Conservation (phyloP, 2,329 filamentous ascomycete species). For the Trichoderma asperellum region DNA sequence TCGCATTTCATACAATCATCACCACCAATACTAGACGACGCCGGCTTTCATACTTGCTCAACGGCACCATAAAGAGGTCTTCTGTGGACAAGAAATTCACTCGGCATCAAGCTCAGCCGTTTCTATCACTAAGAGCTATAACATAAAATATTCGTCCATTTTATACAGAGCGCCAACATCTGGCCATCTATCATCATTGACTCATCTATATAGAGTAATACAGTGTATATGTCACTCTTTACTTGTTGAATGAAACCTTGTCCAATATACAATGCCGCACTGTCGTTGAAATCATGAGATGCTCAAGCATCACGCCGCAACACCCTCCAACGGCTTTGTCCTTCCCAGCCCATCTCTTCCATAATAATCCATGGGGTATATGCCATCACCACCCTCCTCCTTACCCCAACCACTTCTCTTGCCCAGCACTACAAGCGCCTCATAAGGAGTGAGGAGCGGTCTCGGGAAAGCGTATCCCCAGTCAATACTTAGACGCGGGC, state of each 20-base stretch:
- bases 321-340: slow-evolving; percentile 58
- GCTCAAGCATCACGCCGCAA: slow-evolving; percentile 29
- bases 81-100: background rate
- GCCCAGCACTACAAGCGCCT: slow-evolving; percentile 88
- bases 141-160: background rate
- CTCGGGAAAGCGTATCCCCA: slow-evolving; percentile 96
- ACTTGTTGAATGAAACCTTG: background rate
- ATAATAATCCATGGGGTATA: slow-evolving; percentile 99
- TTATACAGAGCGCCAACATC: background rate
- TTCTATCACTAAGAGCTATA: background rate
- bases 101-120: background rate
- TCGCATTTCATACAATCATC: background rate
- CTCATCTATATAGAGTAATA: background rate
- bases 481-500: slow-evolving; percentile 94
- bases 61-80: background rate
- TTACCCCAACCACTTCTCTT: slow-evolving; percentile 74
- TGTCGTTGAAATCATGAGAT: background rate
- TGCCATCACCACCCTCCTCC: slow-evolving; percentile 47
- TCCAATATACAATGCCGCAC: background rate
- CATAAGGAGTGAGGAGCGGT: slow-evolving; percentile 89
- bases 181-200: background rate
- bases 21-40: background rate
- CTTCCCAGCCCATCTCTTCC: slow-evolving; percentile 87
- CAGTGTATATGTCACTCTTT: background rate
- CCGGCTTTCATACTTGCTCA: background rate